Evolutionary conservation across 106 monocot species (phyloP).

Genomic region (Dendrobium nobile): DNA sequence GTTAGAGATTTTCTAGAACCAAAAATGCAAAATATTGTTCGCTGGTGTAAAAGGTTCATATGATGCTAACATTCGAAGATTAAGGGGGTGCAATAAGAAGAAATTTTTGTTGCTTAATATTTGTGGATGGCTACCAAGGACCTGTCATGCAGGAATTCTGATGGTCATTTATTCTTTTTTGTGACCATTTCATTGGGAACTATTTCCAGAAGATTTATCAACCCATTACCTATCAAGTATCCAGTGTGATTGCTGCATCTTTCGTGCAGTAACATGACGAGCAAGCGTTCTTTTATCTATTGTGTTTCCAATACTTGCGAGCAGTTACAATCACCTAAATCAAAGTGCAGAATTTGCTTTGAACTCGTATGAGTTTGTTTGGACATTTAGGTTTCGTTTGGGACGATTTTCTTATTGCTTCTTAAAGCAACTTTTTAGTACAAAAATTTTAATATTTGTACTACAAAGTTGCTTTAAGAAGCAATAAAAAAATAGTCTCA

Average conservation of each 20-base stretch:
- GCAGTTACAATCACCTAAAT: neutral
- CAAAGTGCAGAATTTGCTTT: neutral
- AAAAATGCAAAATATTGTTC: slow-evolving; percentile 36
- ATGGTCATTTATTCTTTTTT: neutral
- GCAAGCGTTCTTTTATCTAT: neutral
- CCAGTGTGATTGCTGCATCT: neutral
- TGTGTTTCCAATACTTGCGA: neutral
- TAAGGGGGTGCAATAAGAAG: neutral
- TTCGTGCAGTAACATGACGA: neutral
- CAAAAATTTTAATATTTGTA: no score
- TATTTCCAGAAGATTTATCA: neutral
- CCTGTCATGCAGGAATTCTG: neutral
- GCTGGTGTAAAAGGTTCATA: slow-evolving; percentile 54
- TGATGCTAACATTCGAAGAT: slow-evolving; percentile 6
- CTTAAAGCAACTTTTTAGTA: no score
- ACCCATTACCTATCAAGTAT: neutral
- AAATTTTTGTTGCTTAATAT: neutral
- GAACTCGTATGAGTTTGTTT: neutral
- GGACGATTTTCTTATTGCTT: no score
- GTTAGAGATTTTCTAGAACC: slow-evolving; percentile 37
- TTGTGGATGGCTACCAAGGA: neutral
- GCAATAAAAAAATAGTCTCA: no score
- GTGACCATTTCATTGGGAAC: neutral
- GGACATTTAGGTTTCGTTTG: neutral
- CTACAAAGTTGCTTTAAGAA: no score